Base-by-base conservation (phyloP, 805 yeast genomes). In the Metschnikowia koreensis region DNA sequence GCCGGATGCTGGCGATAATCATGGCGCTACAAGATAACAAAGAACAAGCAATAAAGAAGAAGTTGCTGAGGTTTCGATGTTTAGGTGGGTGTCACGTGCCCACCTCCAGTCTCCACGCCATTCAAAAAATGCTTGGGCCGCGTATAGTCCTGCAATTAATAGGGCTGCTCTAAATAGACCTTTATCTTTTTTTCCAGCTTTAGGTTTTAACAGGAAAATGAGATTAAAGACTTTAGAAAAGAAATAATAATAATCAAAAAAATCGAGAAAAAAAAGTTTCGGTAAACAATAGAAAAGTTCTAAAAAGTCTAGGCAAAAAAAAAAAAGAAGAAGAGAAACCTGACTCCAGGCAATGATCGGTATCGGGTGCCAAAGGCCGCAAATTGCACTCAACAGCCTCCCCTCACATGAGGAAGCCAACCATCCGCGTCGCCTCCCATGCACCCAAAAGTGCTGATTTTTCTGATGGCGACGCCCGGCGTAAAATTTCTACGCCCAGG, bases 1-100 rank as follows among this genome's bases (percentile, higher is more conserved):
- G 74, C 44, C 96, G 71, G 41, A 90, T 80, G 62, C 90, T 89
- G 41, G 88, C 90, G 41, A 89, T 72, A 59, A 85, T 83, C 84
- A 75, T 81, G 46, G 41, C 26, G 15, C 42, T 28, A 28, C 9
- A 11, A 13, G 11, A 37, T 3, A 36, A 27, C 10, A 31, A 38
- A 26, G 17, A 29, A 41, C 37, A 36, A n/a, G 45, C 5, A 11
- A 9, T 4, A 22, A 22, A 22, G 22, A 22, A 22, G 22, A 4
- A 22, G 22, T 22, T 22, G 22, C 22, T 22, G 22, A 22, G 22
- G 22, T 3, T 3, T 22, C 22, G 22, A 3, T 22, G 22, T 22
- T 22, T 22, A 4, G 22, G 22, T 22, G 2, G 22, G 22, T n/a
- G 22, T 22, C 22, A 22, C 22, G 22, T 22, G 22, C 22, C 22